Base-by-base conservation (phyloP, 371 early-diverging fungal species). In the Mucor lusitanicus region DNA sequence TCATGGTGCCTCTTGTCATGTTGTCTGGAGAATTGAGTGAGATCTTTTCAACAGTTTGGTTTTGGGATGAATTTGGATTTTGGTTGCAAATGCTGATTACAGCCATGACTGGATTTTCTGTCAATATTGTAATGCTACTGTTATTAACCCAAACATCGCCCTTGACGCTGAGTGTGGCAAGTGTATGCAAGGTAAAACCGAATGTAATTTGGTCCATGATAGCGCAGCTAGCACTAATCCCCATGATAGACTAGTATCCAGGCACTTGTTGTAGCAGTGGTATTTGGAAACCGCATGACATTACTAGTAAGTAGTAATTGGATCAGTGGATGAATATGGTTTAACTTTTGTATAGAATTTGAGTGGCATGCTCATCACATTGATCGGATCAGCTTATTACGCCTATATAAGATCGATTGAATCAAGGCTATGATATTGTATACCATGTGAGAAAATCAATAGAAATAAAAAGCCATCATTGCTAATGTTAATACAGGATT, bases 11-110 rank as follows among this genome's bases (percentile, higher is more conserved):
- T 13, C 39, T 70, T 50, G 60, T 70, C 4, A 6, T 70, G 3
- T 40, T 74, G 25, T 74, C 74, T 13, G 71, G 71, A 27, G 74
- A 74, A 60, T 27, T 67, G n/a, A 37, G 44, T 7, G 53, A 58
- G 0, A 62, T 74, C 3, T 55, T 64, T 15, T 44, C 50, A 0
- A 68, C 32, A 17, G 68, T 74, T 15, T 74, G 68, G 65, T 74
- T 70, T 33, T 65, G 55, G 59, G 70, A 67, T 65, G 70, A 74
- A 32, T 35, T 56, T 54, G 74, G 74, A 13, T 70, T 74, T 53
- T 74, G 74, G 74, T 30, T 74, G 46, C 74, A 74, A 48, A 62
- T 74, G 71, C 61, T 67, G 0, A 54, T 74, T 8, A 74, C 74
- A n/a, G 37, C 68, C 12, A 5, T 74, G 9, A 70, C 70, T 44